phyloP scores from a whole-genome alignment of 129 eudicot species.

The Pulicaria dysenterica region DNA sequence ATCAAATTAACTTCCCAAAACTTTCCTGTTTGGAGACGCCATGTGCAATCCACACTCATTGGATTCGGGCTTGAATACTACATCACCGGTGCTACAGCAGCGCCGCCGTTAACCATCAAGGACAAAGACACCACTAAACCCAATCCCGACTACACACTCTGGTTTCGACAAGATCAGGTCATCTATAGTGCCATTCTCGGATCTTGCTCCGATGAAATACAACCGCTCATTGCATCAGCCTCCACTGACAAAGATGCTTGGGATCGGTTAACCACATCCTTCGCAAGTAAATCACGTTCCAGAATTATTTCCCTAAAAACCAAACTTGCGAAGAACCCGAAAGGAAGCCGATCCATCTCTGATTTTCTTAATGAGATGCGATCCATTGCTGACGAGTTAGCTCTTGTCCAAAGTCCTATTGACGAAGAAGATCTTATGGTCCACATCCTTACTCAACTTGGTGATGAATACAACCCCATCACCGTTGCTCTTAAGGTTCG shows the following conservation, averaged over 20 bases:
- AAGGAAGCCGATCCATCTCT: not conserved
- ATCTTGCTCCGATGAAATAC: not conserved
- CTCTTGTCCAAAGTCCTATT: not conserved
- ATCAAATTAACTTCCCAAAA: too few relatives aligned
- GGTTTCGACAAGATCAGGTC: not conserved
- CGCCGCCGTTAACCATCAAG: not conserved
- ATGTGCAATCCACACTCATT: too few relatives aligned
- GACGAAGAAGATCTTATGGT: not conserved
- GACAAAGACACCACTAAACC: not conserved
- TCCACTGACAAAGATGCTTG: not conserved
- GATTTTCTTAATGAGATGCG: not conserved
- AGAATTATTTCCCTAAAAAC: not conserved
- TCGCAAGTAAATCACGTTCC: not conserved
- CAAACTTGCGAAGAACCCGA: not conserved
- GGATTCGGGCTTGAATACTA: not conserved
- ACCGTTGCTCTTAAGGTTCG: not conserved
- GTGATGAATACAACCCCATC: slow-evolving; percentile 1
- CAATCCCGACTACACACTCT: not conserved
- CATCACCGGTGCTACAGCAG: not conserved
- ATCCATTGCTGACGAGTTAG: not conserved
- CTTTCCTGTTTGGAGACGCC: too few relatives aligned
- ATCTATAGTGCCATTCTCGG: not conserved
- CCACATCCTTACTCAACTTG: not conserved
- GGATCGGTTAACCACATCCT: not conserved
- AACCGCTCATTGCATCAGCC: slow-evolving; percentile 2